phyloP scores from a whole-genome alignment of 73 alveolate genomes.

The Tetrahymena elliotti region DNA sequence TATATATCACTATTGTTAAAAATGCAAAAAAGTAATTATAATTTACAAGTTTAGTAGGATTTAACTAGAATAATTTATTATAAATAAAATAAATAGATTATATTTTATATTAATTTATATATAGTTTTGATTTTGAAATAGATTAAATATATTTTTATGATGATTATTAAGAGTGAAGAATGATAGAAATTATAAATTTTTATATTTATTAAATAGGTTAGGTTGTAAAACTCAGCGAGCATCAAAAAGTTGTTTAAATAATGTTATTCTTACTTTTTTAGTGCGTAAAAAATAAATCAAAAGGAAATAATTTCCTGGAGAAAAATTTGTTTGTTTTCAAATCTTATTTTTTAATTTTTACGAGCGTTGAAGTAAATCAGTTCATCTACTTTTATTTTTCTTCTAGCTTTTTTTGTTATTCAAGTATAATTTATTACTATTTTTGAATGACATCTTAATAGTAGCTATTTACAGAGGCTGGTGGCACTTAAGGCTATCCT shows the following conservation, averaged over 20 bases:
- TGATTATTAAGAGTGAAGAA: neutral
- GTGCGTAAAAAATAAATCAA: neutral
- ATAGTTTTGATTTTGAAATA: neutral
- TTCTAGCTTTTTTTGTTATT: neutral
- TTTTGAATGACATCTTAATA: neutral
- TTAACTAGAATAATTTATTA: too few relatives aligned
- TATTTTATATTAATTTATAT: too few relatives aligned
- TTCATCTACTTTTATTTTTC: neutral
- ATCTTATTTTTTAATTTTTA: too few relatives aligned
- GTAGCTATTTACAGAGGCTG: neutral
- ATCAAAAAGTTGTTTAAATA: neutral
- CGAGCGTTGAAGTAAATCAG: neutral
- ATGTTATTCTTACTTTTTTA: neutral
- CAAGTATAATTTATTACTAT: neutral
- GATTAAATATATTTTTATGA: too few relatives aligned
- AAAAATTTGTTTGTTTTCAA: neutral
- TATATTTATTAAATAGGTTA: too few relatives aligned
- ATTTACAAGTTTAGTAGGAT: neutral
- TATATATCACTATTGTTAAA: too few relatives aligned
- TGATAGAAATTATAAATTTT: neutral
- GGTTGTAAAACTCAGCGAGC: too few relatives aligned
- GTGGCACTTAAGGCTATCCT: neutral
- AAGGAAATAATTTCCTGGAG: neutral
- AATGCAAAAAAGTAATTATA: too few relatives aligned
- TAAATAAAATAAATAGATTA: neutral